Evolutionary conservation across 139 green algal genomes (phyloP).

Genomic region (Micractinium sp.): DNA sequence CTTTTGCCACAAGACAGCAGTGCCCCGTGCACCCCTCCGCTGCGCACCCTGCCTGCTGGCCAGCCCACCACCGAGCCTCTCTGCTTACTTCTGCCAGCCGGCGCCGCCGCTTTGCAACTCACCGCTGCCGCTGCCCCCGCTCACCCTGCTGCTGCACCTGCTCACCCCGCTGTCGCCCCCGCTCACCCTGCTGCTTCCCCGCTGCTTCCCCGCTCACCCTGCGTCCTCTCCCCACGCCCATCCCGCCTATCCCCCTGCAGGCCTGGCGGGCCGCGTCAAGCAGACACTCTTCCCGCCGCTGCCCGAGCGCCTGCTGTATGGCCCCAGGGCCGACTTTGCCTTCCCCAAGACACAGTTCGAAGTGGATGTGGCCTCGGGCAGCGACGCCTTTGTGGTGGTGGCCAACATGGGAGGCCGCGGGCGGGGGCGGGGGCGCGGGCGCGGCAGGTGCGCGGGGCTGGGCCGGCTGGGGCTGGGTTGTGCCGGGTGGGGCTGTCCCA

Average conservation of each 20-base stretch:
- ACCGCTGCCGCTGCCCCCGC: not conserved
- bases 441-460: slow-evolving; percentile 8
- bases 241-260: not conserved
- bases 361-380: slow-evolving; percentile 29
- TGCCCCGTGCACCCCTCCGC: no score
- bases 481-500: not conserved
- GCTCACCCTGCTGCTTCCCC: not conserved
- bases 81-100: no score
- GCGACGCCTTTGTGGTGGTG: not conserved
- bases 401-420: not conserved
- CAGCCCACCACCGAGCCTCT: no score
- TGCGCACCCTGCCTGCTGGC: no score
- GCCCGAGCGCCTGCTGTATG: slow-evolving; percentile 40
- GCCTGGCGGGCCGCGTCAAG: slow-evolving; percentile 25
- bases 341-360: slow-evolving; percentile 40
- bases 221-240: not conserved
- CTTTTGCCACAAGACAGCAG: no score
- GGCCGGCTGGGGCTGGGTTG: not conserved
- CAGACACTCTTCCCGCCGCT: slow-evolving; percentile 50
- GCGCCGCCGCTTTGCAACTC: not conserved
- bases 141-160: not conserved
- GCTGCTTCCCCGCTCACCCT: not conserved
- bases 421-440: slow-evolving; percentile 11
- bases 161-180: not conserved
- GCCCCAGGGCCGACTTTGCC: slow-evolving; percentile 38